Evolutionary conservation across 148 eudicot genomes (phyloP), one percentile per base, ranked within the genome.

Genomic region (Fagopyrum tataricum): DNA sequence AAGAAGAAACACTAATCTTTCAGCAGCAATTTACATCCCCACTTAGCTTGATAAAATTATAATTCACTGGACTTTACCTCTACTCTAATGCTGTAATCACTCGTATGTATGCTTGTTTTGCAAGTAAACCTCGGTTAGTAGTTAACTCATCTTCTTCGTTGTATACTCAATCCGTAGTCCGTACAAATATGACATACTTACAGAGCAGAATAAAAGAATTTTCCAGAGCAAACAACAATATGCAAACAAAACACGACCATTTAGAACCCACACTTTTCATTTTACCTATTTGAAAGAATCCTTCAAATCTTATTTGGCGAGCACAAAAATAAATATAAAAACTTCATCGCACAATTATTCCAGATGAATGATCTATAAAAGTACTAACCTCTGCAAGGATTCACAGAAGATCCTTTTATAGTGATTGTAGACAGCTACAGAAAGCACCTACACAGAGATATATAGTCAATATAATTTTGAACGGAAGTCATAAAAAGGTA

Each of bases 401-500:
- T 82, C 79, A 77, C 88, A 82, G 70, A 85, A 83, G 70, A 92
- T 90, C 87, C 97, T 87, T 73, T 92, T 92, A 84, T 92, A 92
- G 78, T 92, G 97, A 73, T 92, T 92, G 74, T 92, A 86, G 74
- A 92, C 97, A 74, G 96, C 97, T 70, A 92, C 97, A 66, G 97
- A 92, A 68, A 92, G 88, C 77, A 90, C 97, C 96, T 92, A 87
- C 72, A 82, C 13, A 47, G 0, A 14, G 11, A 10, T 47, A 10
- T 47, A 47, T 14, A 47, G 14, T 2, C 51, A 8, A 3, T 47
- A 3, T 10, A 47, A 47, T 47, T 47, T 47, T 47, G 4, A 12
- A 46, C 11, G 48, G 0, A 46, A n/a, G n/a, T n/a, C n/a, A n/a
- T n/a, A n/a, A n/a, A n/a, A n/a, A 31, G 37, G 37, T 31, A 31